Percentiles rank a stretch among this genome's conserved stretches.
Evolutionary conservation across 495 filamentous ascomycete species (phyloP).

Genomic region (Aspergillus incahuasiensis): DNA sequence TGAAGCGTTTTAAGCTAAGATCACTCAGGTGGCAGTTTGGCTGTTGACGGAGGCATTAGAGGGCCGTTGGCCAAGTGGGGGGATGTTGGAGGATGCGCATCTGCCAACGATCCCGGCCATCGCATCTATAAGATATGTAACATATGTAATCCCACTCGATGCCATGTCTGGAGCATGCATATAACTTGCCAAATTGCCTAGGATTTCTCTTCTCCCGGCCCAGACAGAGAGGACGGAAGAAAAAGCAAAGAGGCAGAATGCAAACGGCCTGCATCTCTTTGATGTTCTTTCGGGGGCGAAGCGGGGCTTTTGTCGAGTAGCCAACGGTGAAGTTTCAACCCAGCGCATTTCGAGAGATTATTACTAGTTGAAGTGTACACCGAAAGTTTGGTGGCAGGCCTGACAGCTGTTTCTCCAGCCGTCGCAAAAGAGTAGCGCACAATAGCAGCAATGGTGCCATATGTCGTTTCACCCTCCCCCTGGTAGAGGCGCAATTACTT

Average conservation of each 20-base stretch:
- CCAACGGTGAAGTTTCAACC: neutral
- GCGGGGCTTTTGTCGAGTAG: conserved; percentile 7
- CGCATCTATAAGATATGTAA: conserved; percentile 9
- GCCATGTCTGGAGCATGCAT: neutral
- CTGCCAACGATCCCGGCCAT: conserved; percentile 9
- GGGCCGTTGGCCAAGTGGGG: conserved; percentile 22
- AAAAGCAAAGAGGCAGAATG: conserved; percentile 3
- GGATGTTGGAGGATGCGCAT: conserved; percentile 15
- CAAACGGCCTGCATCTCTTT: conserved; percentile 8
- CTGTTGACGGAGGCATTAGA: too few relatives aligned
- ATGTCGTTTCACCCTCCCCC: neutral
- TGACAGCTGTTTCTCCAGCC: neutral
- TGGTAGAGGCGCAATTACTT: neutral
- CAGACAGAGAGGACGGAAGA: neutral
- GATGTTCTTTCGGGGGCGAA: conserved; percentile 3
- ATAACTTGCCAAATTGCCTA: neutral
- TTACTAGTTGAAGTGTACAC: conserved; percentile 11
- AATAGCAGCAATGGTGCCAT: neutral
- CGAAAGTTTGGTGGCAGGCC: conserved; percentile 10
- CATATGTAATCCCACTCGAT: conserved; percentile 10
- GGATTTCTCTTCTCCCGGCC: neutral
- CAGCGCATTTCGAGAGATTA: conserved; percentile 5
- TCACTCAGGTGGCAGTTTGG: conserved; percentile 15
- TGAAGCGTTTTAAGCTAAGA: neutral
- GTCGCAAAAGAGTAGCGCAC: neutral